Base-by-base conservation (phyloP, 2,329 filamentous ascomycete species). In the Ophiostoma montium region DNA sequence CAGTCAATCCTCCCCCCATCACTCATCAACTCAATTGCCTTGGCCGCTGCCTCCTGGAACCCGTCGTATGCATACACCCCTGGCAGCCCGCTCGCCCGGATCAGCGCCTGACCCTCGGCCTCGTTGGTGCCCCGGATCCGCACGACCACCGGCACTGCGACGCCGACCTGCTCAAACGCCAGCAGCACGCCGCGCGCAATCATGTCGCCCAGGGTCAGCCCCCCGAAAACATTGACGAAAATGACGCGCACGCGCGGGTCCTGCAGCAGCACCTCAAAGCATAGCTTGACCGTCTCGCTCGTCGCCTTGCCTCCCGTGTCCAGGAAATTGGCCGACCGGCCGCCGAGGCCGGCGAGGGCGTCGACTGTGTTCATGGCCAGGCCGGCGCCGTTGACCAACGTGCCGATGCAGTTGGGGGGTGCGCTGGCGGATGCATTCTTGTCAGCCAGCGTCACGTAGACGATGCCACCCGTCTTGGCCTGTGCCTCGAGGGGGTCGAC, bases 361-460 rank as follows among this genome's bases (percentile, higher is more conserved):
- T 95, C 88, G 52, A 89, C 80, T 0, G 87, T 94, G 61, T 92
- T 92, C 84, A 95, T 92, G 0, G 87, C 87, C 1, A 95, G 74
- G 0, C 88, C 88, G 0, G 89, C 88, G 39, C 88, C 87, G 59
- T 95, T 95, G 55, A 94, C 86, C 54, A 94, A 70, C 1, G 84
- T 94, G 35, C 86, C 88, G 48, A 94, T 81, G 53, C 63, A 56
- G 33, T n/a, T 9, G 10, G 18, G 76, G 3, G 39, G 4, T 6
- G 15, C 8, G 33, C n/a, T 9, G 10, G 18, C 76, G 3, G 39
- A 10, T 6, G 15, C 8, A 8, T 8, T 15, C 48, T 68, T 60
- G 2, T 72, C 70, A 1, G 63, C 57, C 50, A 73, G 65, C 57
- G 76, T 81, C 54, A 94, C 74, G 62, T 89, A 94, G 1, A 92